A percentile compares a stretch with the other conserved stretches of the same genome.
Evolutionary conservation across 352 stramenopile species (phyloP).

Genomic region (Pythium insidiosum): DNA sequence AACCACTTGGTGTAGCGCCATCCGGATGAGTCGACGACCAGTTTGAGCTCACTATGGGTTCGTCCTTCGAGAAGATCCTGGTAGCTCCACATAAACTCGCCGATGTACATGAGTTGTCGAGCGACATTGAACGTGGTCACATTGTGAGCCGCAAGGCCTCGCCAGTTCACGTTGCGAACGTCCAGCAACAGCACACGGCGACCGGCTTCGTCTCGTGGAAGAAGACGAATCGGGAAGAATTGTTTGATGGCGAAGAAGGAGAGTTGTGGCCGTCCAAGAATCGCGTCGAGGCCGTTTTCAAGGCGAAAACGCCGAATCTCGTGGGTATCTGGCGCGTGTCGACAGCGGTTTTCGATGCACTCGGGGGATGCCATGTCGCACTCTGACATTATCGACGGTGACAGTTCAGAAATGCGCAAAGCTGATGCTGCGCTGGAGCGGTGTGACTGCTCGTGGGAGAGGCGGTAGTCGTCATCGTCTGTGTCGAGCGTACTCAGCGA

Average conservation of each 20-base stretch:
- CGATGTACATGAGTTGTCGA: constrained; percentile 34
- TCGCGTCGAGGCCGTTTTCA: constrained; percentile 30
- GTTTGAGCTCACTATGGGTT: constrained; percentile 17
- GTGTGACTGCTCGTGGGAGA: too few species aligned
- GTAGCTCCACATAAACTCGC: constrained; percentile 42
- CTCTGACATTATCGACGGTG: too few species aligned
- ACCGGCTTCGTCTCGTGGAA: constrained; percentile 13
- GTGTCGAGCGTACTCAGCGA: too few species aligned
- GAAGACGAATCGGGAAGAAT: constrained; percentile 20
- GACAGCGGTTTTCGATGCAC: too few species aligned
- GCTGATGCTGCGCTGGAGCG: too few species aligned
- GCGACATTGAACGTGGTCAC: constrained; percentile 20
- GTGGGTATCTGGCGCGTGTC: too few species aligned
- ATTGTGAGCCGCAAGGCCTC: constrained; percentile 15
- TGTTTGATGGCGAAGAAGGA: constrained; percentile 29
- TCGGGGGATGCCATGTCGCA: too few species aligned
- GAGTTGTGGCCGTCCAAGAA: constrained; percentile 20
- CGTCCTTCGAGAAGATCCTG: constrained; percentile 20
- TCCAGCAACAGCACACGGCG: constrained; percentile 20
- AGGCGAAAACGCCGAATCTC: constrained; percentile 22
- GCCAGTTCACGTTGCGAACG: constrained; percentile 12
- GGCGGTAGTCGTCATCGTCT: too few species aligned
- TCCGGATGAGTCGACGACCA: constrained; percentile 21
- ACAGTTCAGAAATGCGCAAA: too few species aligned
- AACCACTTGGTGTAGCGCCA: constrained; percentile 23